Evolutionary conservation across 768 basidiomycete species (phyloP).

Genomic region (Myochromella boudieri): DNA sequence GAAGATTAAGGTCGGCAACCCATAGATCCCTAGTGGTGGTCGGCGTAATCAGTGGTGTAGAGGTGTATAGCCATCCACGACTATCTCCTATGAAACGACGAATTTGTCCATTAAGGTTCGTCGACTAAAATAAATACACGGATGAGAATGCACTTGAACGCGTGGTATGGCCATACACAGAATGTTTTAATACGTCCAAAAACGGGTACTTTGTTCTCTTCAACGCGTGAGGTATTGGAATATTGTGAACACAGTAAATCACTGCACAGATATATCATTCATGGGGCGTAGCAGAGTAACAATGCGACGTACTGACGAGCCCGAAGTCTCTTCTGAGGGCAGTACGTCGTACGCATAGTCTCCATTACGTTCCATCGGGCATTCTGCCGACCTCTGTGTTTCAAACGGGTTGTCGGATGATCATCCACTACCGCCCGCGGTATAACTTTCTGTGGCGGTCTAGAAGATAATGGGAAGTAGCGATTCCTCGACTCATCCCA

Average conservation of each 20-base stretch:
- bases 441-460: constrained; percentile 19
- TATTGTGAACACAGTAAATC: constrained; percentile 40
- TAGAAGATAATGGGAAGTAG: constrained; percentile 55
- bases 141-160: neutral
- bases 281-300: neutral
- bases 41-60: constrained; percentile 14
- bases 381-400: constrained; percentile 15
- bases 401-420: constrained; percentile 2
- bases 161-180: constrained; percentile 32
- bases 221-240: constrained; percentile 32
- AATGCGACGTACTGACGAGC: constrained; percentile 17
- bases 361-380: constrained; percentile 18
- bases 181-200: constrained; percentile 46
- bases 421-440: neutral
- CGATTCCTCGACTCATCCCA: constrained; percentile 52
- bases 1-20: constrained; percentile 43
- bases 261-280: constrained; percentile 24
- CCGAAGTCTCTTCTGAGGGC: constrained; percentile 10
- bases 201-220: constrained; percentile 28
- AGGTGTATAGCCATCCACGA: constrained; percentile 50
- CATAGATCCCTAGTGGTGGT: constrained; percentile 26
- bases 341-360: constrained; percentile 13
- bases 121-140: constrained; percentile 26
- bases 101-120: constrained; percentile 26
- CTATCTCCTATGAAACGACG: constrained; percentile 51